Conservation (phyloP, 495 filamentous ascomycete species). For the Amorphotheca resinae region DNA sequence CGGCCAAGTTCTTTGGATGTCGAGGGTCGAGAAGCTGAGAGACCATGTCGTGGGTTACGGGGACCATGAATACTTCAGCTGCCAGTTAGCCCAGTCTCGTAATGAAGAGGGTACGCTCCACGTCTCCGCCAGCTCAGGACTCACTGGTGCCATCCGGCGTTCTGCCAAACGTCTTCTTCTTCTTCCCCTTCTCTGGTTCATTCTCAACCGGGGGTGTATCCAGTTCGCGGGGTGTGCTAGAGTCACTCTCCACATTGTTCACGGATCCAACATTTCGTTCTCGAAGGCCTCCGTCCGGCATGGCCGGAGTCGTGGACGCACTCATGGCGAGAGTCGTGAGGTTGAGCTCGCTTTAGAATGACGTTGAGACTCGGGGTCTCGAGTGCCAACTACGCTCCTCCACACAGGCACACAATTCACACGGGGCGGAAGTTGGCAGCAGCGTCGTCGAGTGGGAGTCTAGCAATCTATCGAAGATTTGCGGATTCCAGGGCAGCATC, state of each 20-base stretch:
- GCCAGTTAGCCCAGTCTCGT: slow-evolving; percentile 3
- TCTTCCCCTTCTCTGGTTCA: slow-evolving; percentile 27
- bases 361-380: slow-evolving; percentile 2
- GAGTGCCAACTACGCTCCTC: neutral
- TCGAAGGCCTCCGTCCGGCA: slow-evolving; percentile 25
- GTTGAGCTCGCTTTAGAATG: slow-evolving; percentile 14
- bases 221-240: slow-evolving; percentile 23
- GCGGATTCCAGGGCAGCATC: too few relatives aligned
- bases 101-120: neutral
- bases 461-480: too few relatives aligned
- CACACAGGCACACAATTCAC: too few relatives aligned
- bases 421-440: too few relatives aligned
- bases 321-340: slow-evolving; percentile 9
- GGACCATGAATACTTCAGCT: slow-evolving; percentile 77
- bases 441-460: too few relatives aligned
- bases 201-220: slow-evolving; percentile 8
- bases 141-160: slow-evolving; percentile 83
- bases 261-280: slow-evolving; percentile 30
- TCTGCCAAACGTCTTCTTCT: slow-evolving; percentile 74
- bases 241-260: slow-evolving; percentile 25
- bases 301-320: neutral
- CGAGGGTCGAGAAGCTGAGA: slow-evolving; percentile 91
- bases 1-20: slow-evolving; percentile 88
- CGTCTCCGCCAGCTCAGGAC: slow-evolving; percentile 21
- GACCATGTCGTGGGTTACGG: slow-evolving; percentile 97